Base-by-base conservation (phyloP, 148 eudicot species). In the Camellia japonica region DNA sequence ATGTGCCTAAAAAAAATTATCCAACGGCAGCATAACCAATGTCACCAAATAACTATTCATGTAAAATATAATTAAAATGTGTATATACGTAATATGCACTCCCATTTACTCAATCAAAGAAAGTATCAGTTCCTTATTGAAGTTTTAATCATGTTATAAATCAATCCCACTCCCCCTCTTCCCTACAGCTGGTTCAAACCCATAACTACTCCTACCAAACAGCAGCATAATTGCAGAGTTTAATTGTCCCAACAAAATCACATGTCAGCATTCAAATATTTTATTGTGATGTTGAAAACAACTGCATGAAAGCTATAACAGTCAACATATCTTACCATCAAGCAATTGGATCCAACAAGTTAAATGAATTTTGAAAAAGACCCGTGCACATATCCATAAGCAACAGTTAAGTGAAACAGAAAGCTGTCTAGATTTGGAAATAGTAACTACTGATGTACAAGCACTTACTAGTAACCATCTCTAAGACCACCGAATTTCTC, bases 401-500 rank as follows among this genome's bases (percentile, higher is more conserved):
- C 13, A 44, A 46, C 30, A 49, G 56, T 19, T 2, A 71, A 49
- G 15, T 20, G 3, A 71, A 71, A 71, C 6, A 49, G 0, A 71
- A 9, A 1, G 3, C 7, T 20, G 55, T 47, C 72, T 5, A 43
- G 15, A 68, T 44, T 44, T 14, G 9, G 30, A 19, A 6, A 18
- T 68, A 14, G 52, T 15, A 55, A 19, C 12, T 12, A 7, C 16
- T 41, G n/a, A 5, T 19, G 11, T 15, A 6, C 7, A 43, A 43
- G 6, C 47, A 67, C 79, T 80, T 73, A 85, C 85, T 83, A 86
- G 66, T 86, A 85, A 66, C 88, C 85, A 74, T 84, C 87, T 73
- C 87, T 81, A 41, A 84, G 84, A 20, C 87, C 87, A 38, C 87
- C 87, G 62, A 84, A 84, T 52, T 84, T 84, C 84, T 84, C 87